phyloP scores from a whole-genome alignment of 2,329 filamentous ascomycete genomes.

The Colletotrichum musae region DNA sequence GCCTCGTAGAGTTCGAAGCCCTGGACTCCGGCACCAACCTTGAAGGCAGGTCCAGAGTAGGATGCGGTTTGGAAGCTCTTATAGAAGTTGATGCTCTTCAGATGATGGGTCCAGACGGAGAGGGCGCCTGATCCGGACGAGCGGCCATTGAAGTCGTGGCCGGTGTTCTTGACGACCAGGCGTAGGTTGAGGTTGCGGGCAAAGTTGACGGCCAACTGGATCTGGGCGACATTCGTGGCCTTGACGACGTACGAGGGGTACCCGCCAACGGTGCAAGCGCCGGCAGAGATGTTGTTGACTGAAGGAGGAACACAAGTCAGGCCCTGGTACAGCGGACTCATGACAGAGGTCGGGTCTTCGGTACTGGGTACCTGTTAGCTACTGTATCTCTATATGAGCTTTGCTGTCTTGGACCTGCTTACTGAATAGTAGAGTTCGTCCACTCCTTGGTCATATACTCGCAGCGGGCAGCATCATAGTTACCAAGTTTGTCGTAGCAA shows the following conservation, averaged over 20 bases:
- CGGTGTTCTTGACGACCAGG: conserved; percentile 63
- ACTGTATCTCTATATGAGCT: not conserved
- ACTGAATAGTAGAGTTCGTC: conserved; percentile 46
- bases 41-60: conserved; percentile 67
- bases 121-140: conserved; percentile 54
- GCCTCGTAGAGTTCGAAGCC: conserved; percentile 65
- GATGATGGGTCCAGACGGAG: conserved; percentile 54
- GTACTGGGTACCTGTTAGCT: conserved; percentile 43
- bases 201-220: conserved; percentile 63
- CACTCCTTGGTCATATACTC: conserved; percentile 46
- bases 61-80: conserved; percentile 51
- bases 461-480: conserved; percentile 48
- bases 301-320: conserved; percentile 51
- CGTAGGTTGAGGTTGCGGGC: conserved; percentile 63
- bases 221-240: conserved; percentile 57
- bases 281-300: conserved; percentile 35
- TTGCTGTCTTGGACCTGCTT: not conserved
- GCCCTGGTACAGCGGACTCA: conserved; percentile 57
- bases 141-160: conserved; percentile 51
- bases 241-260: conserved; percentile 59
- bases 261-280: conserved; percentile 55
- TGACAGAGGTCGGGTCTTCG: conserved; percentile 56
- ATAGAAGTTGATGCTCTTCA: conserved; percentile 57
- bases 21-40: conserved; percentile 66
- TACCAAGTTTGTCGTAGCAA: conserved; percentile 47